phyloP scores from a whole-genome alignment of 352 stramenopile genomes.

The Phytophthora pistaciae region DNA sequence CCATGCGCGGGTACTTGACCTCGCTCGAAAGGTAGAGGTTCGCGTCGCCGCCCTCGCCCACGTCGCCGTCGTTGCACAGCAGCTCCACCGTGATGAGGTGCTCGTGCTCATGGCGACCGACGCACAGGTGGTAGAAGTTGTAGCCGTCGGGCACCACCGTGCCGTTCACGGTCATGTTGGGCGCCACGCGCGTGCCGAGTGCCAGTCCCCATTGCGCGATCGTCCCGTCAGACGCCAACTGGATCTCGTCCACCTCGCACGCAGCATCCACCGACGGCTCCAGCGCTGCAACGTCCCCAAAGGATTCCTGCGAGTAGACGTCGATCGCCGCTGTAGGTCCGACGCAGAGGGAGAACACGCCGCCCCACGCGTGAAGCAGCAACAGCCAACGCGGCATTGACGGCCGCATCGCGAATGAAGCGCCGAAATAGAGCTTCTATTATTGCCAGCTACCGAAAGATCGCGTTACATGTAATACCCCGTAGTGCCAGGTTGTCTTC shows the following conservation, averaged over 20 bases:
- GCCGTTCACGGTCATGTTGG: constrained; percentile 78
- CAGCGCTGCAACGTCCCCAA: constrained; percentile 2
- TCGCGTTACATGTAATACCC: no score
- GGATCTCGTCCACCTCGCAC: constrained; percentile 75
- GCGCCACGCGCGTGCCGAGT: constrained; percentile 59
- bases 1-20: constrained; percentile 67
- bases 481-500: no score
- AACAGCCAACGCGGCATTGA: neutral
- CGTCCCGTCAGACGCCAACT: constrained; percentile 71
- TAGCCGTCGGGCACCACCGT: constrained; percentile 59
- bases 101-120: constrained; percentile 80
- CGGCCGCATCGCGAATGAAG: neutral
- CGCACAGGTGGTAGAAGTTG: constrained; percentile 81
- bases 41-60: constrained; percentile 45
- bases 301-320: constrained; percentile 22
- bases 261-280: constrained; percentile 20
- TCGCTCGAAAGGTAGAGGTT: constrained; percentile 82
- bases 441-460: neutral
- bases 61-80: constrained; percentile 31
- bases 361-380: constrained; percentile 15
- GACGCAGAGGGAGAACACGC: constrained; percentile 9
- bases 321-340: neutral
- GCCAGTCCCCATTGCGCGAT: constrained; percentile 57
- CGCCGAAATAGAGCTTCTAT: neutral
- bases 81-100: constrained; percentile 80